Conservation (phyloP, 768 basidiomycete genomes). For the Amanita rubescens region DNA sequence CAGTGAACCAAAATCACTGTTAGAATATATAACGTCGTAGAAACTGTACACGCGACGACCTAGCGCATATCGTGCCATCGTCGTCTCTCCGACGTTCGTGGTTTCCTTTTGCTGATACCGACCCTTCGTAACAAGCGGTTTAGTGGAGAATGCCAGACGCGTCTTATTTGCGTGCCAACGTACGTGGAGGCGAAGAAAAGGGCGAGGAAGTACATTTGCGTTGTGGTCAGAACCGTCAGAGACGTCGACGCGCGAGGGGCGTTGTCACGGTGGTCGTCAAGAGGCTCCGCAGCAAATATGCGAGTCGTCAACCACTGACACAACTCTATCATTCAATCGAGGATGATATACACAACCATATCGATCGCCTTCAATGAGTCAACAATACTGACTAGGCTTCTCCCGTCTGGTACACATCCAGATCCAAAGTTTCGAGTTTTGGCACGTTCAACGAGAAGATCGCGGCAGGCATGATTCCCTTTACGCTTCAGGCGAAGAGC, state of each 20-base stretch:
- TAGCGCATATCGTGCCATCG: slow-evolving; percentile 74
- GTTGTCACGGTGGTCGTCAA: background rate
- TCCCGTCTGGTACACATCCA: no score
- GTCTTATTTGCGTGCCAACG: slow-evolving; percentile 1
- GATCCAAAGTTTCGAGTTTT: no score
- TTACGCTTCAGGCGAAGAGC: no score
- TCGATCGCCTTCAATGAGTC: no score
- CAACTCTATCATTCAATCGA: no score
- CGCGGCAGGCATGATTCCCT: no score
- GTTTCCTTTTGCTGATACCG: slow-evolving; percentile 15
- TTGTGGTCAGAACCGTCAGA: background rate
- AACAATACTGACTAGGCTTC: no score
- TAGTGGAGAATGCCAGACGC: background rate
- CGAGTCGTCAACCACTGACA: no score
- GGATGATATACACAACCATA: no score
- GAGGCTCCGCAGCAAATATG: no score
- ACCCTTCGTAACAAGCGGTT: slow-evolving; percentile 10
- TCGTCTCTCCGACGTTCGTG: slow-evolving; percentile 70
- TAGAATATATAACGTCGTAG: slow-evolving; percentile 51
- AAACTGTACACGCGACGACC: slow-evolving; percentile 61
- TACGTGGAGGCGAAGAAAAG: slow-evolving; percentile 3
- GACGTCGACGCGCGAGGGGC: no score
- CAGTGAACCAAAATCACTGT: slow-evolving; percentile 41
- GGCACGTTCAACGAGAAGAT: no score
- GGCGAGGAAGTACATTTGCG: slow-evolving; percentile 4